phyloP scores from a whole-genome alignment of 192 early-diverging fungal species.

The Backusella westeae region DNA sequence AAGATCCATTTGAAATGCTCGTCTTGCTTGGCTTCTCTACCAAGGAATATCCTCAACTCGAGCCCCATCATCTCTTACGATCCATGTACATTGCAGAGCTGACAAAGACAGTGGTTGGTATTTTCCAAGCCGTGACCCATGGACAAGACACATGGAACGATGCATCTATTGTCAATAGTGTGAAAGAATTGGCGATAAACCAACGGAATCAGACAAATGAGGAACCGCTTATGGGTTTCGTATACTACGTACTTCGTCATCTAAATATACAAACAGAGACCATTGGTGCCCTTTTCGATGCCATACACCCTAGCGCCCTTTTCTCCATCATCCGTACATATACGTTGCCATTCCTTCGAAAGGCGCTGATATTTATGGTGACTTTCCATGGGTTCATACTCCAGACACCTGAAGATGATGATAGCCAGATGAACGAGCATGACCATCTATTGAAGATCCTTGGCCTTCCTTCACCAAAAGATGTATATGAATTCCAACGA shows the following conservation, averaged over 20 bases:
- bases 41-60: conserved; percentile 28
- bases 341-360: conserved; percentile 77
- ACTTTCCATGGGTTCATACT: conserved; percentile 60
- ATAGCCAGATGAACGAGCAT: conserved; percentile 53
- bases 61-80: conserved; percentile 63
- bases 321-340: conserved; percentile 42
- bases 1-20: conserved; percentile 67
- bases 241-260: neutral
- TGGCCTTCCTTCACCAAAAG: conserved; percentile 63
- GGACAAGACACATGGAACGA: neutral
- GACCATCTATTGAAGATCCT: conserved; percentile 67
- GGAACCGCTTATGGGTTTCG: conserved; percentile 6
- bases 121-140: conserved; percentile 37
- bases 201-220: neutral
- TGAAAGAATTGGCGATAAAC: neutral
- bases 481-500: conserved; percentile 42
- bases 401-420: conserved; percentile 38
- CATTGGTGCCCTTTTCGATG: conserved; percentile 15
- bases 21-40: conserved; percentile 57
- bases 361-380: conserved; percentile 59
- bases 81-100: conserved; percentile 73
- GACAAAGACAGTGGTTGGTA: conserved; percentile 53
- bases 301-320: conserved; percentile 3
- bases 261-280: conserved; percentile 9
- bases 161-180: neutral